Percentiles rank a stretch among this genome's conserved stretches.
Conservation (phyloP, 805 yeast genomes). For the Pichia ethanolica region DNA sequence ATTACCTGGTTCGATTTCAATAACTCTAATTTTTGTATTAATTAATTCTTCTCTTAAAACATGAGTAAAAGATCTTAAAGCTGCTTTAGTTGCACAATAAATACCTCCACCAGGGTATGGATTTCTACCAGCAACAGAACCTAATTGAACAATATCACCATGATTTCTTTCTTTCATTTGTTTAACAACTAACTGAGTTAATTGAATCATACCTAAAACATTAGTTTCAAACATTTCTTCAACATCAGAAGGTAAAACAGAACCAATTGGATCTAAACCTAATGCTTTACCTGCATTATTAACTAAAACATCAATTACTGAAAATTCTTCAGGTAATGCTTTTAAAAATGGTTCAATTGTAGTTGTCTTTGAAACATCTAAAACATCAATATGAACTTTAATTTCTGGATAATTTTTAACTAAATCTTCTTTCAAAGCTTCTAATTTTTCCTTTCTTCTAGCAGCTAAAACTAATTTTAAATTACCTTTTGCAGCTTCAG, state of each 20-base stretch:
- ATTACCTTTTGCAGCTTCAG: constrained; percentile 49
- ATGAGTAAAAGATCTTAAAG: constrained; percentile 63
- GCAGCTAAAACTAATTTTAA: constrained; percentile 45
- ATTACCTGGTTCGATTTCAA: constrained; percentile 72
- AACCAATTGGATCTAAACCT: constrained; percentile 73
- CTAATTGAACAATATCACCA: constrained; percentile 69
- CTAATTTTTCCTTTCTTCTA: constrained; percentile 43
- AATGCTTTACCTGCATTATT: constrained; percentile 78
- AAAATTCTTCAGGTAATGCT: constrained; percentile 38
- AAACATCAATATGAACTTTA: constrained; percentile 27
- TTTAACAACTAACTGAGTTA: constrained; percentile 75
- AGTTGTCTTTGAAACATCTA: constrained; percentile 36
- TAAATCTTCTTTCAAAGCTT: constrained; percentile 32
- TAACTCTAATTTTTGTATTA: constrained; percentile 50
- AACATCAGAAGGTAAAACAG: constrained; percentile 55
- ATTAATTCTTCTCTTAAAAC: constrained; percentile 53
- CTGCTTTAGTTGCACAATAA: constrained; percentile 70
- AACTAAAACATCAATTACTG: constrained; percentile 56
- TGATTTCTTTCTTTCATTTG: constrained; percentile 60
- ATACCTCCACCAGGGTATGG: constrained; percentile 75
- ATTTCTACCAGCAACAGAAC: constrained; percentile 75
- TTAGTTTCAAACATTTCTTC: constrained; percentile 77
- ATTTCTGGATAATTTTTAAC: constrained; percentile 28
- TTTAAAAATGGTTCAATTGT: constrained; percentile 40
- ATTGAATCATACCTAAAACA: constrained; percentile 74